A percentile compares a stretch with the other conserved stretches of the same genome.
Conservation (phyloP, 1,284 basidiomycete genomes). For the Trametes versicolor region DNA sequence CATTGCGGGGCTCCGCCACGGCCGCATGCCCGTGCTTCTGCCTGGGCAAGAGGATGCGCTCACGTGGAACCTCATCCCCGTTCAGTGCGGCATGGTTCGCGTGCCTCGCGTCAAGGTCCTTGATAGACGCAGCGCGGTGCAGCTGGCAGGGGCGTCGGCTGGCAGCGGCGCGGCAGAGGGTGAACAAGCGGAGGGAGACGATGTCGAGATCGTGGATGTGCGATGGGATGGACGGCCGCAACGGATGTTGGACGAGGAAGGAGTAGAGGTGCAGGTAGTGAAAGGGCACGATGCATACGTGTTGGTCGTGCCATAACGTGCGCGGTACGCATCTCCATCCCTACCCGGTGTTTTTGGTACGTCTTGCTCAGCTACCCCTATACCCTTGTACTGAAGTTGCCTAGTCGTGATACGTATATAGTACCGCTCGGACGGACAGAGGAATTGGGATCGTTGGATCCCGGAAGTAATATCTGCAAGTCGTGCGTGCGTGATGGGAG, state of each 20-base stretch:
- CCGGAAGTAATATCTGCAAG: no score
- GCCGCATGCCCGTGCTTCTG: slow-evolving; percentile 71
- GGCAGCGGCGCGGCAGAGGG: slow-evolving; percentile 20
- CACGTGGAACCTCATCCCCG: slow-evolving; percentile 71
- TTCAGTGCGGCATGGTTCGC: slow-evolving; percentile 74
- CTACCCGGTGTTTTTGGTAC: neutral
- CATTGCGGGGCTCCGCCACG: slow-evolving; percentile 73
- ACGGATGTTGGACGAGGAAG: slow-evolving; percentile 19
- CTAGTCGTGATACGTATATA: neutral
- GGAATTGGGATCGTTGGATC: no score
- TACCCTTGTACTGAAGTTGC: neutral
- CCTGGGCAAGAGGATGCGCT: slow-evolving; percentile 74
- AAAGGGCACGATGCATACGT: slow-evolving; percentile 23
- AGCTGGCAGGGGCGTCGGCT: slow-evolving; percentile 14
- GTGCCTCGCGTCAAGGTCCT: slow-evolving; percentile 68
- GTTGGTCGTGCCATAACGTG: slow-evolving; percentile 24
- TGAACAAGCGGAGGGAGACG: slow-evolving; percentile 50
- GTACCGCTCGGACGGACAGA: no score
- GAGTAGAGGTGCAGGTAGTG: slow-evolving; percentile 7
- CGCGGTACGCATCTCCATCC: neutral
- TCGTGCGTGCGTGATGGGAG: no score
- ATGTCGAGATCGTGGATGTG: slow-evolving; percentile 64
- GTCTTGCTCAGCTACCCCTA: neutral
- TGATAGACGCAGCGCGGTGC: slow-evolving; percentile 56
- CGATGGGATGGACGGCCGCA: slow-evolving; percentile 33